Evolutionary conservation across 1,284 basidiomycete species (phyloP).

Genomic region (Pseudozyma thailandica): DNA sequence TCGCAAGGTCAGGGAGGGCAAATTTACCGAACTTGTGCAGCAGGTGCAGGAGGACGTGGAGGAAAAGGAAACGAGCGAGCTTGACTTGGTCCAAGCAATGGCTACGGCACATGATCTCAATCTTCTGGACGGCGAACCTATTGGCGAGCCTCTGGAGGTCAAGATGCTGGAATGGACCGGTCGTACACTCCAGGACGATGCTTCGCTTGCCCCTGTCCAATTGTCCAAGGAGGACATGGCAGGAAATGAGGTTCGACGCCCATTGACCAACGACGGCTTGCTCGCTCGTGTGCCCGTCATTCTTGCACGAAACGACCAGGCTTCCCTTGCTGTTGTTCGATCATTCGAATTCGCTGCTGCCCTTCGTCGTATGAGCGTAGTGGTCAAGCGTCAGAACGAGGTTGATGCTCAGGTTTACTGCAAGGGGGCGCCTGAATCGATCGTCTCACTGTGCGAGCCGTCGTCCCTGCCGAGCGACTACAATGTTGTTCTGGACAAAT

Average conservation of each 20-base stretch:
- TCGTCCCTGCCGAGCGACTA: constrained; percentile 81
- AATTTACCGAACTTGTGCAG: constrained; percentile 72
- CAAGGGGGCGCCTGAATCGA: constrained; percentile 98
- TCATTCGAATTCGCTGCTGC: constrained; percentile 97
- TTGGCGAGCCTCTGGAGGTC: constrained; percentile 95
- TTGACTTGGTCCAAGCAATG: constrained; percentile 90
- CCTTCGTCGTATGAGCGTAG: constrained; percentile 93
- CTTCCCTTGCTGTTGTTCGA: constrained; percentile 81
- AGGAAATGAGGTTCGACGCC: constrained; percentile 1
- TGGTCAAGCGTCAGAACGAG: constrained; percentile 91
- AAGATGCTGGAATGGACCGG: constrained; percentile 90
- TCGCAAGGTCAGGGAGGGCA: constrained; percentile 69
- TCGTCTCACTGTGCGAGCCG: constrained; percentile 82
- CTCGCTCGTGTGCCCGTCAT: constrained; percentile 39
- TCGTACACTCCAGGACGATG: constrained; percentile 77
- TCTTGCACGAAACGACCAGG: background rate
- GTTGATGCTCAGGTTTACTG: constrained; percentile 95
- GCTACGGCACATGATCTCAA: constrained; percentile 97
- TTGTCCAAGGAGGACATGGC: constrained; percentile 8
- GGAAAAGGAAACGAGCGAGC: constrained; percentile 75
- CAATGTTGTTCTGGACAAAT: constrained; percentile 94
- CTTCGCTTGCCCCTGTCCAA: constrained; percentile 14
- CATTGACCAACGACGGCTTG: constrained; percentile 24
- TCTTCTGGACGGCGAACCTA: constrained; percentile 84
- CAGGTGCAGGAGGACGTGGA: background rate